Conservation (phyloP, 345 rosid genomes). For the Pistacia vera region DNA sequence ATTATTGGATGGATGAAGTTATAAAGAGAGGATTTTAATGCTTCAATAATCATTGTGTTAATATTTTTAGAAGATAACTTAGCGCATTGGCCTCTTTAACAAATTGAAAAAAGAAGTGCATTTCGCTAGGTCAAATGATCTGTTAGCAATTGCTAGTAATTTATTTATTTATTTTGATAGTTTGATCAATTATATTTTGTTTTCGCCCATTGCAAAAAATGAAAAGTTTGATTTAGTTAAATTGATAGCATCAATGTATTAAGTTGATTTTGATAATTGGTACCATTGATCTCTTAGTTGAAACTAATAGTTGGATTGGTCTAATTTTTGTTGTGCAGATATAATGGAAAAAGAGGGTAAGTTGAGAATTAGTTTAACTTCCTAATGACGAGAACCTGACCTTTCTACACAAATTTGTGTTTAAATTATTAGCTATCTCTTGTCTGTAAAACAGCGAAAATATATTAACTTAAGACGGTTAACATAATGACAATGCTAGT, state of each 20-base stretch:
- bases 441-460: background rate
- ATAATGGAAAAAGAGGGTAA: background rate
- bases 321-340: background rate
- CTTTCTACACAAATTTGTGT: background rate
- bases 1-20: background rate
- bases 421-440: background rate
- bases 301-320: background rate
- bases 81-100: background rate
- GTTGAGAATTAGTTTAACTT: background rate
- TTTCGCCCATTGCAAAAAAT: background rate
- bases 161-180: background rate
- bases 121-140: background rate
- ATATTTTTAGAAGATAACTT: no score
- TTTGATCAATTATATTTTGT: background rate
- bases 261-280: background rate
- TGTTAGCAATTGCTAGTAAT: background rate
- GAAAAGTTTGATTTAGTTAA: background rate
- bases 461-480: background rate
- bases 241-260: background rate
- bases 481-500: background rate
- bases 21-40: background rate
- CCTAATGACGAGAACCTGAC: background rate
- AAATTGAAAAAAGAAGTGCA: background rate
- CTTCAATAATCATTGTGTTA: background rate
- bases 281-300: conserved; percentile 6